phyloP scores from a whole-genome alignment of 2,329 filamentous ascomycete genomes.

The Colletotrichum liaoningense region DNA sequence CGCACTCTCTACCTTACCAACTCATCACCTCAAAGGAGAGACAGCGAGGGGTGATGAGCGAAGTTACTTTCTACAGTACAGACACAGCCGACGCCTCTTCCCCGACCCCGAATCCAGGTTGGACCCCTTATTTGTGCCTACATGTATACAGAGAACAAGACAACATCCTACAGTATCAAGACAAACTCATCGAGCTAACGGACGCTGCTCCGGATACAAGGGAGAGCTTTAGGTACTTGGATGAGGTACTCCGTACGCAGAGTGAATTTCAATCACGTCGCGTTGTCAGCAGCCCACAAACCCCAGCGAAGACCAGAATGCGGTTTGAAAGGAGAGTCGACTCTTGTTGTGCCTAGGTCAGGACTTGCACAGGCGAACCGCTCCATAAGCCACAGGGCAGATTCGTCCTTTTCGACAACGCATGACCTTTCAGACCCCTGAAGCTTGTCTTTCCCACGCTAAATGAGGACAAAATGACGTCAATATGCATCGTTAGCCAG shows the following conservation, averaged over 20 bases:
- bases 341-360: background rate
- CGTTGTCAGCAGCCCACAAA: background rate
- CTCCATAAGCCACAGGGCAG: background rate
- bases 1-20: background rate
- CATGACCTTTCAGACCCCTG: slow-evolving; percentile 30
- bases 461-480: slow-evolving; percentile 19
- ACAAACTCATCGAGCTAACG: slow-evolving; percentile 18
- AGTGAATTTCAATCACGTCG: background rate
- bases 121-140: background rate
- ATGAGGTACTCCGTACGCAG: background rate
- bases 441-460: slow-evolving; percentile 19
- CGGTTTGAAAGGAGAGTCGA: background rate
- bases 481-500: slow-evolving; percentile 5
- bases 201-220: slow-evolving; percentile 27
- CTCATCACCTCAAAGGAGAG: background rate
- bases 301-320: background rate
- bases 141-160: background rate
- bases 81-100: background rate
- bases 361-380: background rate
- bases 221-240: background rate
- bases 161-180: slow-evolving; percentile 12
- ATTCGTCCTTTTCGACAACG: slow-evolving; percentile 12
- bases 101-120: background rate
- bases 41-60: background rate
- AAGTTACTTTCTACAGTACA: background rate